Base-by-base conservation (phyloP, 192 early-diverging fungal genomes). In the Mortierella hygrophila region DNA sequence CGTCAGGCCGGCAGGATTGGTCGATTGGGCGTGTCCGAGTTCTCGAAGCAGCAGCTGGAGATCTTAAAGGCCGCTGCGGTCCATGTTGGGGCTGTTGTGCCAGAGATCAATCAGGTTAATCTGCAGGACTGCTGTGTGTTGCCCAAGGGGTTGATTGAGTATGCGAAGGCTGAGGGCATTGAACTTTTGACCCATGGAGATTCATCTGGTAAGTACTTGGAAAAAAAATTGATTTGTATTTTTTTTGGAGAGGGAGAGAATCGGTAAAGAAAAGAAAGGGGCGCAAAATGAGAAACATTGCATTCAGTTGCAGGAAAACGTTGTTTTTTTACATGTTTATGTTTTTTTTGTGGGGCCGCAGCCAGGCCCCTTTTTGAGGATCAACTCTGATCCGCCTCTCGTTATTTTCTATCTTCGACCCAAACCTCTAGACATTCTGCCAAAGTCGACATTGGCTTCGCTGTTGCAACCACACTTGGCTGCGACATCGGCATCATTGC, bases 151-250 rank as follows among this genome's bases (percentile, higher is more conserved):
- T 35, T 90, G 42, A 87, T 90, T 41, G 49, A 89, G 4, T 86
- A 88, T 35, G 83, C 89, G 41, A 90, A 90, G 63, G 77, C 80
- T 11, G 57, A 91, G 18, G 68, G 77, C 5, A 87, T 91, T 63
- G 89, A 91, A 40, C 72, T 90, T 26, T 71, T 89, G 18, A 83
- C 79, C n/a, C 90, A 89, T 68, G 80, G 89, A 16, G 91, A 91
- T 76, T 70, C 77, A 41, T 84, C 73, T 15, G 82, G 90, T 91
- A 86, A 77, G 76, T 9, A 65, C 32, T 29, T 6, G 10, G 13
- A 5, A 63, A 63, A 13, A 11, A 18, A 4, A 4, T 13, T 11
- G 32, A 32, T 29, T 65, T 4, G n/a, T 26, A 9, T n/a, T 6
- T 60, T 11, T n/a, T 65, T 65, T 26, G 60, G 52, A 4, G 60